Percentiles rank a stretch among this genome's conserved stretches.
These are phyloP conservation scores for Fusarium metavorans DNA, from an alignment of 2,329 filamentous ascomycete species.

Conservation along the genomic window DNA sequence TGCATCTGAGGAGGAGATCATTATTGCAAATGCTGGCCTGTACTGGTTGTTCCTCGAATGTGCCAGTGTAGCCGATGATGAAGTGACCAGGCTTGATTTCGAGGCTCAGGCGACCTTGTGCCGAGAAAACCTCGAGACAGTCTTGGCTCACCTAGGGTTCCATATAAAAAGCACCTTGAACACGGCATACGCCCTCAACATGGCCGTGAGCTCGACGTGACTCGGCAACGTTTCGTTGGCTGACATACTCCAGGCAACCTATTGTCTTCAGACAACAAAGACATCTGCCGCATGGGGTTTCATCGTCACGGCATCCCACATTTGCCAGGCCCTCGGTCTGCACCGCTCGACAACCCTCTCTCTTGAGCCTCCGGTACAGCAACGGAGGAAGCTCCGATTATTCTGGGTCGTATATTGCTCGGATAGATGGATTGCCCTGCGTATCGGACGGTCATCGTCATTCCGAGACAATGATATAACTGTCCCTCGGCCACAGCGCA, in stretches of 20 bases:
- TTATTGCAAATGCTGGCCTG: background rate
- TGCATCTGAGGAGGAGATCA: background rate
- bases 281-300: slow-evolving; percentile 38
- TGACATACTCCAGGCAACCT: slow-evolving; percentile 4
- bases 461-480: slow-evolving; percentile 46
- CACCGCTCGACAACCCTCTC: slow-evolving; percentile 28
- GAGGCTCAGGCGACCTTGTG: slow-evolving; percentile 26
- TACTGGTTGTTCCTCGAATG: background rate
- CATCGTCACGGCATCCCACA: slow-evolving; percentile 31
- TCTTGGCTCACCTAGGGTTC: slow-evolving; percentile 35
- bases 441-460: slow-evolving; percentile 41
- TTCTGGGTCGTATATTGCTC: slow-evolving; percentile 44
- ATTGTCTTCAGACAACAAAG: slow-evolving; percentile 38
- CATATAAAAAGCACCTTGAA: slow-evolving; percentile 32
- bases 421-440: slow-evolving; percentile 43
- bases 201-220: slow-evolving; percentile 29
- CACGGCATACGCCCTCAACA: slow-evolving; percentile 26
- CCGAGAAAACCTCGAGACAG: slow-evolving; percentile 38
- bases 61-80: background rate
- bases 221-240: background rate
- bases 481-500: slow-evolving; percentile 9
- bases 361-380: slow-evolving; percentile 4
- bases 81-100: background rate
- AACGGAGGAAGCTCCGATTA: slow-evolving; percentile 20
- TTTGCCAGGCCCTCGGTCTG: slow-evolving; percentile 36